phyloP scores from a whole-genome alignment of 306 rosid genomes.

The Lathyrus oleraceus region DNA sequence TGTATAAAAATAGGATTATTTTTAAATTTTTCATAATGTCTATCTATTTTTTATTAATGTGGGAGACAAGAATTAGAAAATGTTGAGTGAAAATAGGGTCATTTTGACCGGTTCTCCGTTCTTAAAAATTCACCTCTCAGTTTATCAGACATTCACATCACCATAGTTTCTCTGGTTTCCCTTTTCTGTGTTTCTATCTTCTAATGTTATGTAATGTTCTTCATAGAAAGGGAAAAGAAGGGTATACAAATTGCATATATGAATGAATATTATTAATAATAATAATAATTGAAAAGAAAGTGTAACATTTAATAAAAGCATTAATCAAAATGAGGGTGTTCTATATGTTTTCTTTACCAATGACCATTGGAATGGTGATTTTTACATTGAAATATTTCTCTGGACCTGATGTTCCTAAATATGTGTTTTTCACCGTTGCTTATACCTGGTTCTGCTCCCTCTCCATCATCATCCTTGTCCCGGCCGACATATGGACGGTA shows the following conservation, averaged over 20 bases:
- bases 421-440: slow-evolving; percentile 82
- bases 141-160: slow-evolving; percentile 25
- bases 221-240: slow-evolving; percentile 33
- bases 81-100: slow-evolving; percentile 37
- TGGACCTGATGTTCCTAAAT: slow-evolving; percentile 85
- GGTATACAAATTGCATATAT: background rate
- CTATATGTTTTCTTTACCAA: slow-evolving; percentile 85
- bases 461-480: slow-evolving; percentile 91
- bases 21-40: background rate
- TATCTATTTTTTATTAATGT: background rate
- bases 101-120: slow-evolving; percentile 48
- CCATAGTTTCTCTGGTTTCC: slow-evolving; percentile 17
- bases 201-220: slow-evolving; percentile 23
- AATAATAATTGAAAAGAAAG: background rate
- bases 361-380: slow-evolving; percentile 86
- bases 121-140: slow-evolving; percentile 26
- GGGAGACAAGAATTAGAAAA: background rate
- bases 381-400: slow-evolving; percentile 78
- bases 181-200: slow-evolving; percentile 21
- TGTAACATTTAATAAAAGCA: slow-evolving; percentile 11
- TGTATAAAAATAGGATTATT: background rate
- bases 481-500: slow-evolving; percentile 98
- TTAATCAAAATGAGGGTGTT: slow-evolving; percentile 77
- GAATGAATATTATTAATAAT: too few species aligned
- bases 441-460: slow-evolving; percentile 96